Evolutionary conservation across 1,139 yeast species (phyloP), one percentile per base, ranked within the genome.

Genomic region (Suhomyces atakaporum): DNA sequence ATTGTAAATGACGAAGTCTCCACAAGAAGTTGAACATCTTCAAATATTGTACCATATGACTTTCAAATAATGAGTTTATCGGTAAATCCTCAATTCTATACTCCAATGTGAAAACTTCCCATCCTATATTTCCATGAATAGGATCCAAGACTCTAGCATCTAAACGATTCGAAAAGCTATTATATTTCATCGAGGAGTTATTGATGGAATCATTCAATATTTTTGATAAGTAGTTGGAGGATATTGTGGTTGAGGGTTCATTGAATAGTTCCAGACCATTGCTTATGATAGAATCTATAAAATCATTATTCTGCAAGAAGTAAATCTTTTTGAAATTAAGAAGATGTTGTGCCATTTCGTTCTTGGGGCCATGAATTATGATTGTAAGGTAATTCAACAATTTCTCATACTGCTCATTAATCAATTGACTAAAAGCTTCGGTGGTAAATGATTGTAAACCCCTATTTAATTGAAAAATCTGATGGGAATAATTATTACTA

Each of bases 61-160:
- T 52, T 18, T 69, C 66, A 21, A 56, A 35, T 8, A 56, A 35
- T 1, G 53, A 40, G 19, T 69, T 64, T 14, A 84, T 69, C 13
- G 78, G 90, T 54, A 75, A 60, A 32, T 77, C 84, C 11, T 60
- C 60, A 4, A 88, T 66, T 35, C 81, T 72, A 56, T 86, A 92
- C 53, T 89, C 97, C 31, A 92, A 65, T 0, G 97, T 88, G 58
- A 92, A 90, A 3, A 86, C 89, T 54, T 90, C 96, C 97, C 97
- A 92, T 0, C 89, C 90, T 33, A 66, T 75, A 16, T 73, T 79
- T 1, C 94, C 94, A 48, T 82, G 62, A 16, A 57, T 53, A 25
- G 82, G 63, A 42, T 80, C 90, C 33, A 89, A 69, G 31, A 90
- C 73, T 31, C 96, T 69, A 0, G 96, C 96, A 64, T 92, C 97